Conservation (phyloP, 108 stramenopile species). For the Thalassiosira profunda region DNA sequence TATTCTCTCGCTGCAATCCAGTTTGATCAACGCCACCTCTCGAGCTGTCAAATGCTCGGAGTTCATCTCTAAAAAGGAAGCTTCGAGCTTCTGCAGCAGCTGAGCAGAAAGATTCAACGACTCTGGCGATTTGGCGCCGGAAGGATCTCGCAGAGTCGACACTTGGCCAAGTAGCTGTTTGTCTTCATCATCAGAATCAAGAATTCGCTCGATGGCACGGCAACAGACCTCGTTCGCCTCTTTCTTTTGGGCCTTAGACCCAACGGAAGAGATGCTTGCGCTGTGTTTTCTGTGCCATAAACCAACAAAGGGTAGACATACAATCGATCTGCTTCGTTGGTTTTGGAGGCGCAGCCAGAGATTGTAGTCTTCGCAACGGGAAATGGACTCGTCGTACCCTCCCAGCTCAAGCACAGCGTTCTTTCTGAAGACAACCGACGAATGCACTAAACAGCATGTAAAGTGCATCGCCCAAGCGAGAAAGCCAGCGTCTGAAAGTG, state of each 20-base stretch:
- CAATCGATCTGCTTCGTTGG: slow-evolving; percentile 17
- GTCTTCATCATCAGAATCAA: background rate
- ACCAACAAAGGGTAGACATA: slow-evolving; percentile 36
- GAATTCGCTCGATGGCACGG: slow-evolving; percentile 11
- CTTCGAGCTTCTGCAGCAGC: slow-evolving; percentile 27
- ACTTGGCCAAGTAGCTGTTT: slow-evolving; percentile 2
- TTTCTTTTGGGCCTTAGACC: slow-evolving; percentile 13
- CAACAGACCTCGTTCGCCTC: slow-evolving; percentile 23
- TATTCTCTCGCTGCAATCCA: slow-evolving; percentile 39
- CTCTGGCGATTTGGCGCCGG: slow-evolving; percentile 3
- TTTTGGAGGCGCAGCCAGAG: slow-evolving; percentile 47
- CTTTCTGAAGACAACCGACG: slow-evolving; percentile 43
- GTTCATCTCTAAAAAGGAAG: slow-evolving; percentile 16
- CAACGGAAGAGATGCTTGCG: slow-evolving; percentile 2
- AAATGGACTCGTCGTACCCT: slow-evolving; percentile 34
- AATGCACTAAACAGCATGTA: slow-evolving; percentile 42
- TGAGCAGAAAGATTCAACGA: slow-evolving; percentile 23
- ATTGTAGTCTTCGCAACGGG: slow-evolving; percentile 52
- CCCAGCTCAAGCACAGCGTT: slow-evolving; percentile 1
- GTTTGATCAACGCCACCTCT: slow-evolving; percentile 29
- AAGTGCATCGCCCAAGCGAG: slow-evolving; percentile 52
- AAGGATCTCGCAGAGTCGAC: slow-evolving; percentile 29
- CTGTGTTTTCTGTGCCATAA: slow-evolving; percentile 53
- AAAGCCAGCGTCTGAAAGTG: slow-evolving; percentile 39
- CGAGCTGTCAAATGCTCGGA: slow-evolving; percentile 11